Percentiles rank a stretch among this genome's conserved stretches.
Evolutionary conservation across 192 early-diverging fungal genomes (phyloP).

Genomic region (Chytriomyces confervae): DNA sequence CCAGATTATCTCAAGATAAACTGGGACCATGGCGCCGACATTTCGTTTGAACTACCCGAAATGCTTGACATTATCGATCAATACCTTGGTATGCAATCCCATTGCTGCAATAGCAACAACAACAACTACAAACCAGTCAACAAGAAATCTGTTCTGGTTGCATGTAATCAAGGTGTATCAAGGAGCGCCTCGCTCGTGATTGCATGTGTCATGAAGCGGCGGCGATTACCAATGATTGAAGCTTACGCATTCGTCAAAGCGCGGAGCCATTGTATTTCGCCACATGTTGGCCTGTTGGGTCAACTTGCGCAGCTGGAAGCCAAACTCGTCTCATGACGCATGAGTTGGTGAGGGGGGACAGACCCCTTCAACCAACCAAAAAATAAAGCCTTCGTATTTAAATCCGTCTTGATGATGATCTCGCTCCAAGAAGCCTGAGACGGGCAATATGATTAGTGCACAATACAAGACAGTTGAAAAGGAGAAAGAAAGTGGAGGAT

Average conservation of each 20-base stretch:
- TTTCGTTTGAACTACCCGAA: constrained; percentile 41
- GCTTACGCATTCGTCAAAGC: constrained; percentile 81
- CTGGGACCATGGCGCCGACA: constrained; percentile 76
- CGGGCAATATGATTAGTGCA: no score
- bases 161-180: constrained; percentile 90
- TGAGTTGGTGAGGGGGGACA: no score
- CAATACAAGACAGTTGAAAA: no score
- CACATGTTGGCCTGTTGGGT: constrained; percentile 80
- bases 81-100: neutral
- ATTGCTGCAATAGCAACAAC: no score
- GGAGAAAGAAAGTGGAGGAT: no score
- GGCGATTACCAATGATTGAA: constrained; percentile 56
- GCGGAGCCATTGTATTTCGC: constrained; percentile 73
- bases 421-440: no score
- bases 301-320: constrained; percentile 58
- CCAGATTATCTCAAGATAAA: constrained; percentile 35
- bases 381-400: no score
- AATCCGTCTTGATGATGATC: no score
- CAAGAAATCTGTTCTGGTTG: constrained; percentile 67
- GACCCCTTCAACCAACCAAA: no score
- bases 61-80: neutral
- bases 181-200: constrained; percentile 85
- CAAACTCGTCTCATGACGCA: neutral
- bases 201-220: constrained; percentile 84
- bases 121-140: no score